phyloP scores from a whole-genome alignment of 1,284 basidiomycete species.

The Thecaphora thlaspeos region DNA sequence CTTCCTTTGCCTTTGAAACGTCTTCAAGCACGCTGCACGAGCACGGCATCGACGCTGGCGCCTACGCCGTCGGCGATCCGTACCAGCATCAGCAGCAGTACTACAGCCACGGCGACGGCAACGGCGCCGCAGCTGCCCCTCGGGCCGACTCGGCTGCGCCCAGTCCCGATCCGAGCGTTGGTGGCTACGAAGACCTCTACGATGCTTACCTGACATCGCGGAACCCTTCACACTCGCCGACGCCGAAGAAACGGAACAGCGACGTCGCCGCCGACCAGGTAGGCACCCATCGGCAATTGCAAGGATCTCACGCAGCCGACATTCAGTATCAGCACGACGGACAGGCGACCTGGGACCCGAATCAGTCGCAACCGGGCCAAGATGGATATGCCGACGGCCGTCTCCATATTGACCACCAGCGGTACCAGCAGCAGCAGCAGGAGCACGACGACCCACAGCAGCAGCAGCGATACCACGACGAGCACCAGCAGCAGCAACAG shows the following conservation, averaged over 20 bases:
- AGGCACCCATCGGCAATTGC: neutral
- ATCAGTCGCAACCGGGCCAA: constrained; percentile 1
- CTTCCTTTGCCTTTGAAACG: constrained; percentile 12
- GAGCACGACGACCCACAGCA: constrained; percentile 1
- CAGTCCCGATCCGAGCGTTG: constrained; percentile 12
- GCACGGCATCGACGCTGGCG: neutral
- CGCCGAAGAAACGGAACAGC: constrained; percentile 26
- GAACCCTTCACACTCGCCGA: constrained; percentile 16
- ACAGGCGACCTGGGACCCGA: neutral
- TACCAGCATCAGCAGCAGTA: constrained; percentile 6
- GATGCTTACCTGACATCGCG: constrained; percentile 30
- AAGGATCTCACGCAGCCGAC: neutral
- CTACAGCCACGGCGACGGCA: constrained; percentile 12
- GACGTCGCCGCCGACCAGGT: constrained; percentile 13
- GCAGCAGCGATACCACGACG: neutral
- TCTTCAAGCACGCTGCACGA: constrained; percentile 6
- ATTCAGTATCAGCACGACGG: neutral
- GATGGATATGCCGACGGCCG: neutral
- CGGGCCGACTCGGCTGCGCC: constrained; percentile 13
- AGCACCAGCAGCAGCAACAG: neutral
- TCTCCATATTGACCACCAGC: neutral
- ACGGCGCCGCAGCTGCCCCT: constrained; percentile 11
- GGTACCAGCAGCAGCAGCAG: neutral
- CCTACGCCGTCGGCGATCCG: neutral
- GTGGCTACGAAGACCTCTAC: constrained; percentile 30